Conservation (phyloP, 2,329 filamentous ascomycete species). For the Fusarium redolens region DNA sequence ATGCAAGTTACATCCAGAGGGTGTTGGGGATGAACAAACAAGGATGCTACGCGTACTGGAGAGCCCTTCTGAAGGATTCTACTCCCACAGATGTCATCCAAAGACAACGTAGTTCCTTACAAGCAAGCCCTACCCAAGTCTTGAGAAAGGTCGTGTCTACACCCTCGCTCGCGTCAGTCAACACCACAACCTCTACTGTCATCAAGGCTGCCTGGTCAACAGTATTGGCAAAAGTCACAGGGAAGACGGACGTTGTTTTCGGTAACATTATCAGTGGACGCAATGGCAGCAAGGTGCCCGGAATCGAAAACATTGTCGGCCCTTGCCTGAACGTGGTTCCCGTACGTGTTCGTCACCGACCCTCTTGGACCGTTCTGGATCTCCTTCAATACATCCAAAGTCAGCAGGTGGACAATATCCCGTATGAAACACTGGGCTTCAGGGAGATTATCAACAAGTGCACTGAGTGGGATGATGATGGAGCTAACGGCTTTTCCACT, state of each 20-base stretch:
- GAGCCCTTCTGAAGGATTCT: conserved; percentile 2
- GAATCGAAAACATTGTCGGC: conserved; percentile 27
- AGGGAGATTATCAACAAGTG: conserved; percentile 40
- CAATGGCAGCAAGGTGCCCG: conserved; percentile 1
- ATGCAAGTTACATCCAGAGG: conserved; percentile 9
- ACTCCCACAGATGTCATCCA: conserved; percentile 12
- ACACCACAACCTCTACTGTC: conserved; percentile 51
- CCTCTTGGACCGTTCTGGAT: conserved; percentile 48
- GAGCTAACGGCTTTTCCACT: conserved; percentile 35
- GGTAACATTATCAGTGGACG: conserved; percentile 34
- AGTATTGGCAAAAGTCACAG: conserved; percentile 51
- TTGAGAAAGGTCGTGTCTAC: conserved; percentile 8
- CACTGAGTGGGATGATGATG: conserved; percentile 36
- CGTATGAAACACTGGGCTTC: conserved; percentile 42
- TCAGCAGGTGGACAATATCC: conserved; percentile 51
- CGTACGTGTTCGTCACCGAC: conserved; percentile 17
- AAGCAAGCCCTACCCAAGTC: conserved; percentile 4
- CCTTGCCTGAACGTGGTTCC: conserved; percentile 33
- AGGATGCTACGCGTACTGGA: conserved; percentile 24
- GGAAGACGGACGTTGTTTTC: conserved; percentile 44
- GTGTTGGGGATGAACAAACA: background rate
- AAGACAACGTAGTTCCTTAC: background rate
- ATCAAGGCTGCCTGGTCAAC: conserved; percentile 60
- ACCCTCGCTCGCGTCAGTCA: conserved; percentile 23
- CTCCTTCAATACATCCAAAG: conserved; percentile 55